These are phyloP conservation scores for Elongisporangium undulatum DNA, from an alignment of 352 stramenopile species.

Conservation along the genomic window DNA sequence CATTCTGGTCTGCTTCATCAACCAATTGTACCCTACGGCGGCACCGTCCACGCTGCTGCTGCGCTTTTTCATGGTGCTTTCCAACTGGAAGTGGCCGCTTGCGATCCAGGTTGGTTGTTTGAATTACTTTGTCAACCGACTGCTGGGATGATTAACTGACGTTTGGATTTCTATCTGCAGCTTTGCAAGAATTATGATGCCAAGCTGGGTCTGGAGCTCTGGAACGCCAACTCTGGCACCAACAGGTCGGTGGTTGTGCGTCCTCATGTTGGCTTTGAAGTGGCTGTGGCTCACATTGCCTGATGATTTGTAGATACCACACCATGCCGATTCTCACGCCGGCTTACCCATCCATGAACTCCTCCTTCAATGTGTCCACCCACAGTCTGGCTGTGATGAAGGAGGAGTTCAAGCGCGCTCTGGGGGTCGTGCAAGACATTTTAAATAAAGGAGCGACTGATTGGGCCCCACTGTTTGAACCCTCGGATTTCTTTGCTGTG, in stretches of 20 bases:
- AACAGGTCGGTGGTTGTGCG: slow-evolving; percentile 44
- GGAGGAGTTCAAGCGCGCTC: slow-evolving; percentile 87
- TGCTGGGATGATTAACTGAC: too few species aligned
- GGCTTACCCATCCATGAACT: slow-evolving; percentile 99
- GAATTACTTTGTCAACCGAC: too few species aligned
- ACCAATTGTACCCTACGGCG: slow-evolving; percentile 85
- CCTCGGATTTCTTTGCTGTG: slow-evolving; percentile 85
- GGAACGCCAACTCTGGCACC: slow-evolving; percentile 83
- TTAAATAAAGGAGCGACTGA: slow-evolving; percentile 76
- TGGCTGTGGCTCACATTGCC: slow-evolving; percentile 2
- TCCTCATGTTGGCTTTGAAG: slow-evolving; percentile 2
- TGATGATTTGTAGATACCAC: slow-evolving; percentile 64
- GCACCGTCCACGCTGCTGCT: slow-evolving; percentile 79
- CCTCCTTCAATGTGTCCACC: slow-evolving; percentile 96
- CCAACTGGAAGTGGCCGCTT: slow-evolving; percentile 89
- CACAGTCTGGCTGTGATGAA: slow-evolving; percentile 94
- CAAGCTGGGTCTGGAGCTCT: slow-evolving; percentile 85
- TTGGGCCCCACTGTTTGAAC: slow-evolving; percentile 76
- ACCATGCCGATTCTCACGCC: slow-evolving; percentile 99
- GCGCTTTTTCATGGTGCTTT: slow-evolving; percentile 90
- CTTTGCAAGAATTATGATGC: slow-evolving; percentile 85
- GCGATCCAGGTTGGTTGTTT: too few species aligned
- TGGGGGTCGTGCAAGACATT: slow-evolving; percentile 80
- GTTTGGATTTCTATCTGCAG: slow-evolving; percentile 13
- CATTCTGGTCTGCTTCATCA: slow-evolving; percentile 97